phyloP scores from a whole-genome alignment of 2,329 filamentous ascomycete genomes.

The Exophiala sp. region DNA sequence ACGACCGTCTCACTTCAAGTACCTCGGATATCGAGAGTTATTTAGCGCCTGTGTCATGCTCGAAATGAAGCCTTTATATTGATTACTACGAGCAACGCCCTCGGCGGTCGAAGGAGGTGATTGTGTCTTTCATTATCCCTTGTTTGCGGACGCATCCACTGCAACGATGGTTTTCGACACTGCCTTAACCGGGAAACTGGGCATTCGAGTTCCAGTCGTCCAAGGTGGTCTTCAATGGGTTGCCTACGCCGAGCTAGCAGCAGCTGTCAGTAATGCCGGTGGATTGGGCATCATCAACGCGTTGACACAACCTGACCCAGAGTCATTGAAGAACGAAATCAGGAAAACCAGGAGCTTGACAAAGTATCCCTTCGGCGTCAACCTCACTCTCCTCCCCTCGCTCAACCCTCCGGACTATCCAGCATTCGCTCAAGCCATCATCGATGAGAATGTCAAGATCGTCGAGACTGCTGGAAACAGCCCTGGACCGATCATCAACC shows the following conservation, averaged over 20 bases:
- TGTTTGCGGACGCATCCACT: too few relatives aligned
- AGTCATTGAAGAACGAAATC: conserved; percentile 90
- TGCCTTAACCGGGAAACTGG: background rate
- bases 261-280: conserved; percentile 51
- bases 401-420: conserved; percentile 86
- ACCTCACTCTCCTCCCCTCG: conserved; percentile 87
- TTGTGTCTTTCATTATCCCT: too few relatives aligned
- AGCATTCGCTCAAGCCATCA: conserved; percentile 84
- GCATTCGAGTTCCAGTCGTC: conserved; percentile 41
- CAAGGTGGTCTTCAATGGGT: conserved; percentile 56
- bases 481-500: conserved; percentile 82
- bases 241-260: conserved; percentile 50
- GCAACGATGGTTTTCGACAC: too few relatives aligned
- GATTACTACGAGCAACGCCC: too few relatives aligned
- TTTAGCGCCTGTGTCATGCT: too few relatives aligned
- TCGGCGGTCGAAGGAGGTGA: too few relatives aligned
- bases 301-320: conserved; percentile 85
- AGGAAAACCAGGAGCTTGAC: conserved; percentile 72
- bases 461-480: conserved; percentile 87
- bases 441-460: conserved; percentile 86
- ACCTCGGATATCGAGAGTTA: too few relatives aligned
- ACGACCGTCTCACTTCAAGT: too few relatives aligned
- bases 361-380: conserved; percentile 72
- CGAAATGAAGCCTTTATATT: too few relatives aligned
- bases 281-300: conserved; percentile 52